Evolutionary conservation across 1,284 basidiomycete species (phyloP), one percentile per base, ranked within the genome.

Genomic region (Cyathus olla): DNA sequence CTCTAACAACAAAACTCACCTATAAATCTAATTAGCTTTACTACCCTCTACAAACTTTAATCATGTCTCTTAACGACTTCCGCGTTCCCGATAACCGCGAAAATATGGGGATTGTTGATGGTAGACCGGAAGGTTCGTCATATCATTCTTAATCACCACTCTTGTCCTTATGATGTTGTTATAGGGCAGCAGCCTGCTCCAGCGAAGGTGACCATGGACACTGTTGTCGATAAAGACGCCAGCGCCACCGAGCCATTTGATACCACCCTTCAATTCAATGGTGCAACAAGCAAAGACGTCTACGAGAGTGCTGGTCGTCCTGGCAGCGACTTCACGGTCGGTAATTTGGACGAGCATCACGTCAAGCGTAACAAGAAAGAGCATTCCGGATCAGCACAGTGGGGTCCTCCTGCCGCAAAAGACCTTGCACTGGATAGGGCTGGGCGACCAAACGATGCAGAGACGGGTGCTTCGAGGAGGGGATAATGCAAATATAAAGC

Each of bases 31-130:
- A 42, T 17, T 42, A 42, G 4, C 17, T 42, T 42, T 42, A 21
- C 40, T 42, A 42, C 4, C 17, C 21, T 6, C 21, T 6, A 21
- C n/a, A 26, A 46, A 6, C 44, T 26, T 51, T 51, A n/a, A 51
- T 17, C 27, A 51, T 51, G 49, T 51, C 49, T 22, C 49, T 26
- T 28, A 26, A 31, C 10, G 21, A 51, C 26, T 15, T 27, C 28
- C 49, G 24, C 28, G 49, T 31, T 22, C 49, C 49, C 24, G 3
- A 51, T 11, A 51, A 35, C 31, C 21, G 28, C 39, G 55, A 56
- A 15, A 56, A 56, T 24, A 26, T 28, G 44, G 53, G 53, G 15
- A 56, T 56, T 46, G 22, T 56, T 22, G 55, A 56, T 47, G 39
- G 39, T 24, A 35, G 22, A 5, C 55, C 42, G 17, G 55, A 44